Conservation (phyloP, 768 basidiomycete genomes). For the Boletus patriciae region DNA sequence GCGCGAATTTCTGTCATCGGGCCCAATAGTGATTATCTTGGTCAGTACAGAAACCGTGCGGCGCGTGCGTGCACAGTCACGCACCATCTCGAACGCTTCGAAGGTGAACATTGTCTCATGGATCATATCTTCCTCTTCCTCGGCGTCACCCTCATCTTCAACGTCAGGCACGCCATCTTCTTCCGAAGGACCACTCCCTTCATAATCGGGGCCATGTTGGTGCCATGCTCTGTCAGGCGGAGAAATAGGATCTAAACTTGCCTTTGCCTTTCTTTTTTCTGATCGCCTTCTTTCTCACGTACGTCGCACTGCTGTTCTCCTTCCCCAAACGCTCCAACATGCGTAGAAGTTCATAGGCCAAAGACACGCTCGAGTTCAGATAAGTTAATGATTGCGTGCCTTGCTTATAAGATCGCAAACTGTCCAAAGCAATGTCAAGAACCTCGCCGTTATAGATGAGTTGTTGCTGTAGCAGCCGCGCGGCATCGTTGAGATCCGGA, state of each 20-base stretch:
- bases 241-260: slow-evolving; percentile 38
- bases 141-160: slow-evolving; percentile 60
- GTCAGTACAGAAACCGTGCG: slow-evolving; percentile 17
- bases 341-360: slow-evolving; percentile 80
- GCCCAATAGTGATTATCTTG: slow-evolving; percentile 17
- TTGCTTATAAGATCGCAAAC: slow-evolving; percentile 74
- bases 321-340: slow-evolving; percentile 91
- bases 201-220: slow-evolving; percentile 10
- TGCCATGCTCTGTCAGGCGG: slow-evolving; percentile 12
- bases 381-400: slow-evolving; percentile 79
- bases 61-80: slow-evolving; percentile 27
- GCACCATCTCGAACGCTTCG: slow-evolving; percentile 84
- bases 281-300: slow-evolving; percentile 64
- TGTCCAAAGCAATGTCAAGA: slow-evolving; percentile 82
- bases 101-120: slow-evolving; percentile 91
- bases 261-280: slow-evolving; percentile 52
- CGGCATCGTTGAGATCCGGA: slow-evolving; percentile 62
- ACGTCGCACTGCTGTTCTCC: slow-evolving; percentile 61
- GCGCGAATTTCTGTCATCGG: slow-evolving; percentile 77
- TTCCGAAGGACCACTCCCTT: slow-evolving; percentile 43
- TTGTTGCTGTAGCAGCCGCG: slow-evolving; percentile 81
- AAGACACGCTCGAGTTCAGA: slow-evolving; percentile 81
- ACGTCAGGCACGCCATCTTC: slow-evolving; percentile 69
- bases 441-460: slow-evolving; percentile 95
- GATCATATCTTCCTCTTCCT: slow-evolving; percentile 61